Conservation (phyloP, 305 asterid species). For the Fraxinus paxiana region DNA sequence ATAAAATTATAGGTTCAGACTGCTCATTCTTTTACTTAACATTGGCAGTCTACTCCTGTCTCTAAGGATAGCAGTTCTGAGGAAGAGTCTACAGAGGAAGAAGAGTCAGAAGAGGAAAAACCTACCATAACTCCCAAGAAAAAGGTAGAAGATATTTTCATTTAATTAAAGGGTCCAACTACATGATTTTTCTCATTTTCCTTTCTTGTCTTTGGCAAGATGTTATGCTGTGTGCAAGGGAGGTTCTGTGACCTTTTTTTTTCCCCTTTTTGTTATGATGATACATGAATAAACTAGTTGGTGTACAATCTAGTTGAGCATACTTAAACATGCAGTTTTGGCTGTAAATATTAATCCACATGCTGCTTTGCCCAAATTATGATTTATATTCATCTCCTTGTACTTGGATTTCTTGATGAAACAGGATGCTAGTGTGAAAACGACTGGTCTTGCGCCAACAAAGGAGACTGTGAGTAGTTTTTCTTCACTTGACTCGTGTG, state of each 20-base stretch:
- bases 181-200: not conserved
- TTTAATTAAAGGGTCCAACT: not conserved
- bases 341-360: not conserved
- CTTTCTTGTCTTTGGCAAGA: not conserved
- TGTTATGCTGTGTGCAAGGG: not conserved
- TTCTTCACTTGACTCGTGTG: not conserved
- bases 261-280: not conserved
- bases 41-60: slow-evolving; percentile 20
- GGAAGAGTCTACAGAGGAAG: slow-evolving; percentile 41
- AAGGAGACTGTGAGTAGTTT: slow-evolving; percentile 32
- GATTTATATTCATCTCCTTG: not conserved
- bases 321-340: not conserved
- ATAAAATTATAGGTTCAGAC: not conserved
- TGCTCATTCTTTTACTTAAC: not conserved
- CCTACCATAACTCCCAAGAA: slow-evolving; percentile 38
- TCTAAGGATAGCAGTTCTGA: slow-evolving; percentile 31
- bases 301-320: not conserved
- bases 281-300: not conserved
- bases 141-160: slow-evolving; percentile 31
- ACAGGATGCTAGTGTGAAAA: slow-evolving; percentile 44
- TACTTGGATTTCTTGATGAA: not conserved
- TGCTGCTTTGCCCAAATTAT: not conserved
- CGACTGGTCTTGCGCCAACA: slow-evolving; percentile 32
- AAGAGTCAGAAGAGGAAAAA: slow-evolving; percentile 42
- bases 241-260: not conserved